A percentile compares a stretch with the other conserved stretches of the same genome.
Conservation (phyloP, 768 basidiomycete genomes). For the Rhodotorula kratochvilovae region DNA sequence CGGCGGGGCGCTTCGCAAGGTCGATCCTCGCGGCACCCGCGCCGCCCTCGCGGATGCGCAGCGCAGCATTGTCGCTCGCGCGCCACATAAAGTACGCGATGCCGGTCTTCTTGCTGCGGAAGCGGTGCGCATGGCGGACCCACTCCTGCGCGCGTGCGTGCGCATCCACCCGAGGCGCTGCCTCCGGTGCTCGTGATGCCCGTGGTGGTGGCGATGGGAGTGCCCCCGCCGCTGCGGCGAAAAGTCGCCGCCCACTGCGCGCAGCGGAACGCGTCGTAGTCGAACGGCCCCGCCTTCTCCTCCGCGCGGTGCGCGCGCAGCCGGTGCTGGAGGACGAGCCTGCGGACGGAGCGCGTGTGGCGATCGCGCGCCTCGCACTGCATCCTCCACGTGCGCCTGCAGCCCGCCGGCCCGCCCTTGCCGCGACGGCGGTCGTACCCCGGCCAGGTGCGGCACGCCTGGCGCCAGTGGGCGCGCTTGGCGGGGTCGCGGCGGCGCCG, state of each 20-base stretch:
- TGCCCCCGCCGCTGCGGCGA: background rate
- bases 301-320: background rate
- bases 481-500: conserved; percentile 17
- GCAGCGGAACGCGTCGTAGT: conserved; percentile 14
- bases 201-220: background rate
- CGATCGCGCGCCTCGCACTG: no score
- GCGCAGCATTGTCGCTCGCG: background rate
- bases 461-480: conserved; percentile 1
- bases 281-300: background rate
- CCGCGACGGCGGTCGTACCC: no score
- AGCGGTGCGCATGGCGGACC: background rate
- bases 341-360: no score
- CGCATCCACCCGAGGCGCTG: background rate
- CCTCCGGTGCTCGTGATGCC: background rate
- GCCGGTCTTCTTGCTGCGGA: background rate
- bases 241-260: conserved; percentile 14
- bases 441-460: background rate
- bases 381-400: background rate
- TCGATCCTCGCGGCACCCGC: no score
- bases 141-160: background rate
- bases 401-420: no score
- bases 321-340: background rate
- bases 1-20: background rate
- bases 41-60: background rate
- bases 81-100: background rate